Percentiles rank a stretch among this genome's conserved stretches.
Evolutionary conservation across 768 basidiomycete species (phyloP).

Genomic region (Lactifluus hygrophoroides): DNA sequence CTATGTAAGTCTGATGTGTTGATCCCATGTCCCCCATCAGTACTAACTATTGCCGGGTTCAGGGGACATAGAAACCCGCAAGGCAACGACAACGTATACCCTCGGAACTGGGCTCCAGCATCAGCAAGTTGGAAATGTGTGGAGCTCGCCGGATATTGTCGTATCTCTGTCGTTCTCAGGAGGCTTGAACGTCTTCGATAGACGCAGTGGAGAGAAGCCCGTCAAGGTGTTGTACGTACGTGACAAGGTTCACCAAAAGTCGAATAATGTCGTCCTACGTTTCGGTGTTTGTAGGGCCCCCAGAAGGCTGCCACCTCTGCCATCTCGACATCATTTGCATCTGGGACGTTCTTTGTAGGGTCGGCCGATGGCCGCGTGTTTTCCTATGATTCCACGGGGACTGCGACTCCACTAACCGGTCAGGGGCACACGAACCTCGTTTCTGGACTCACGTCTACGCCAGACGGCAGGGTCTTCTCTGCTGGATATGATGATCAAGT

Average conservation of each 20-base stretch:
- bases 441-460: slow-evolving; percentile 44
- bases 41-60: not conserved
- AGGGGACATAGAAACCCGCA: slow-evolving; percentile 79
- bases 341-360: slow-evolving; percentile 70
- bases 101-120: slow-evolving; percentile 64
- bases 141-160: slow-evolving; percentile 61
- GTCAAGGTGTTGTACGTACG: slow-evolving; percentile 53
- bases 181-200: slow-evolving; percentile 75
- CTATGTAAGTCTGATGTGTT: slow-evolving; percentile 44
- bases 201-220: slow-evolving; percentile 52
- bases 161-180: slow-evolving; percentile 81
- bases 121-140: slow-evolving; percentile 88
- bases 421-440: slow-evolving; percentile 65
- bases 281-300: slow-evolving; percentile 45
- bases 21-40: not conserved
- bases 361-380: slow-evolving; percentile 71
- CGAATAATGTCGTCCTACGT: not conserved
- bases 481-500: slow-evolving; percentile 76
- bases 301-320: slow-evolving; percentile 73
- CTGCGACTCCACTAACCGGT: slow-evolving; percentile 45
- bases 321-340: slow-evolving; percentile 26
- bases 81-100: slow-evolving; percentile 58
- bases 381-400: slow-evolving; percentile 47
- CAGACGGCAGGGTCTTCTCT: slow-evolving; percentile 50
- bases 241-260: not conserved